phyloP scores from a whole-genome alignment of 2,329 filamentous ascomycete genomes.

The Remersonia thermophila region DNA sequence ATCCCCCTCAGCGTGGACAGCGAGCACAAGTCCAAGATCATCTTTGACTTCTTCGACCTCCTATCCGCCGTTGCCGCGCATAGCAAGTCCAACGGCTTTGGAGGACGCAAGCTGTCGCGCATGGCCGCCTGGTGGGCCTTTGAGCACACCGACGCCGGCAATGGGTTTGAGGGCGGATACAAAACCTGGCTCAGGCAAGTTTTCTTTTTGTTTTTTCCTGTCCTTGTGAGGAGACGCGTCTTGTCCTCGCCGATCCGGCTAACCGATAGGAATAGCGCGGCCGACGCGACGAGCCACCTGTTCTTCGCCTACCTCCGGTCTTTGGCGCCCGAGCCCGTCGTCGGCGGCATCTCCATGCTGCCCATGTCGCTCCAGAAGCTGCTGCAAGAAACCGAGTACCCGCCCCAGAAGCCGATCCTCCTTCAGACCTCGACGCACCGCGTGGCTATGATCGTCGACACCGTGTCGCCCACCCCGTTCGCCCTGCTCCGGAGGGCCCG shows the following conservation, averaged over 20 bases:
- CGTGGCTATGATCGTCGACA: constrained; percentile 93
- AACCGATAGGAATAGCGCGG: constrained; percentile 51
- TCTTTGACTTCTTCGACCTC: constrained; percentile 93
- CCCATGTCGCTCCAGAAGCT: constrained; percentile 86
- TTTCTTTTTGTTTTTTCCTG: constrained; percentile 16
- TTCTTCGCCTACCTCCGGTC: constrained; percentile 97
- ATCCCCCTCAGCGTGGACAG: constrained; percentile 89
- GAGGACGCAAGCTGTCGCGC: constrained; percentile 83
- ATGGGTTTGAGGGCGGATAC: constrained; percentile 91
- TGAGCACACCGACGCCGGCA: constrained; percentile 73
- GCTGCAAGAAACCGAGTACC: constrained; percentile 86
- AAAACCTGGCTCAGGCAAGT: constrained; percentile 67
- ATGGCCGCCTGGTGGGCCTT: constrained; percentile 99
- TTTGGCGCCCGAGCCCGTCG: constrained; percentile 64
- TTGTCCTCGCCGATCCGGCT: constrained; percentile 21
- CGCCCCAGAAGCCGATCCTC: constrained; percentile 63
- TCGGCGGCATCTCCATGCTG: constrained; percentile 70
- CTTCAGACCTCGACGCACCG: constrained; percentile 73
- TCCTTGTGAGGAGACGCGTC: too few relatives aligned
- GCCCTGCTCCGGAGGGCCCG: constrained; percentile 78
- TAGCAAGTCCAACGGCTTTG: constrained; percentile 84
- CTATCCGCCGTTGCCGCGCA: constrained; percentile 83
- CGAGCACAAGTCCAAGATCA: constrained; percentile 71
- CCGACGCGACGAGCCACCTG: constrained; percentile 89
- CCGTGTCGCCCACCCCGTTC: constrained; percentile 89